Percentiles rank a stretch among this genome's conserved stretches.
Conservation (phyloP, 805 yeast species). For the Wickerhamiella siamensis region DNA sequence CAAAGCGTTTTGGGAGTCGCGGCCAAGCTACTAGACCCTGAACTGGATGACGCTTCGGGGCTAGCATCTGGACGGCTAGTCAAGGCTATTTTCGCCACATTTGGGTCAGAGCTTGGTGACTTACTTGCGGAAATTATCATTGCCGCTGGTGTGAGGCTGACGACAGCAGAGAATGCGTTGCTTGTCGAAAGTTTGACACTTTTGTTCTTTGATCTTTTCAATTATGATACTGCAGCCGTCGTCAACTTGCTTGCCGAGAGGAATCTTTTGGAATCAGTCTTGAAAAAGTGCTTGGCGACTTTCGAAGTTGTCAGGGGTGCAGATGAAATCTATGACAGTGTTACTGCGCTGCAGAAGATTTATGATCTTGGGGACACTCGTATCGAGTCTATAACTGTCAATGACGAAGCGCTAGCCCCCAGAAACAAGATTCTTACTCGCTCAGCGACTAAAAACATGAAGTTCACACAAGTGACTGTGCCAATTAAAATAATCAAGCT, state of each 20-base stretch:
- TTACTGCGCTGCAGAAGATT: conserved; percentile 57
- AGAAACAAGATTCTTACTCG: conserved; percentile 62
- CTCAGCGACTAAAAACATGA: conserved; percentile 56
- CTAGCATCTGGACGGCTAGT: conserved; percentile 60
- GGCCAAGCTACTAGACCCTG: conserved; percentile 56
- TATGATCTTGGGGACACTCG: conserved; percentile 44
- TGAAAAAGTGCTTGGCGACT: conserved; percentile 71
- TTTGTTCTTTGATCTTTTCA: conserved; percentile 60
- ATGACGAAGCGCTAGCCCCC: conserved; percentile 55
- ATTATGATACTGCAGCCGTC: conserved; percentile 46
- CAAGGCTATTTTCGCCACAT: conserved; percentile 42
- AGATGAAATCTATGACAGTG: conserved; percentile 48
- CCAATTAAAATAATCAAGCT: conserved; percentile 59
- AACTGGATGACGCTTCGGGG: conserved; percentile 67
- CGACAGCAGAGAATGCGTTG: conserved; percentile 50
- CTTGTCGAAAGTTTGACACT: conserved; percentile 64
- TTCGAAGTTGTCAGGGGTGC: conserved; percentile 73
- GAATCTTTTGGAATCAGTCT: conserved; percentile 39
- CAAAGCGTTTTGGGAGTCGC: conserved; percentile 44
- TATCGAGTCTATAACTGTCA: conserved; percentile 40
- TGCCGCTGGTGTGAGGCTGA: conserved; percentile 57
- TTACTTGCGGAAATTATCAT: conserved; percentile 42
- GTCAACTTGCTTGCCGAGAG: conserved; percentile 40
- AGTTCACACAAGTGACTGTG: conserved; percentile 52
- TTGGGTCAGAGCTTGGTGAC: conserved; percentile 28